Evolutionary conservation across 2,329 filamentous ascomycete genomes (phyloP).

Genomic region (Diplodia seriata): DNA sequence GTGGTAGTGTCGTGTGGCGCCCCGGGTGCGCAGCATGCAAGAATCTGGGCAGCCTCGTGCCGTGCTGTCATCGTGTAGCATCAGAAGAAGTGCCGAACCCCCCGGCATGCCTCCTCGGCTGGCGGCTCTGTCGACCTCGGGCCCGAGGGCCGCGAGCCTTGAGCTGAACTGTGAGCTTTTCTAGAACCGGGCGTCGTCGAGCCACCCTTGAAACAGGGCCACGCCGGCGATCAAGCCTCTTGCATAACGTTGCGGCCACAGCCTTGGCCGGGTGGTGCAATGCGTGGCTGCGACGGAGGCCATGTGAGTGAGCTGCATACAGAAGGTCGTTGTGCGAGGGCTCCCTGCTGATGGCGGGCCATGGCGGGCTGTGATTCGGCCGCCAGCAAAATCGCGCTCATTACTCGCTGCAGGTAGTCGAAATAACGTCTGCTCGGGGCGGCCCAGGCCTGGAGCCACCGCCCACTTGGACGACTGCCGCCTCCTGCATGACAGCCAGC

Average conservation of each 20-base stretch:
- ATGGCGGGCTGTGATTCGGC: constrained; percentile 25
- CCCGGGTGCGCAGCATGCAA: constrained; percentile 27
- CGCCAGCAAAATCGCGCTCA: constrained; percentile 25
- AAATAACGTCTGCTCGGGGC: constrained; percentile 33
- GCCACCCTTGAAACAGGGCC: constrained; percentile 29
- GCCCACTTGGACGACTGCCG: constrained; percentile 12
- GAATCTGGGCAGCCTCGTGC: constrained; percentile 29
- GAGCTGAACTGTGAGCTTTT: constrained; percentile 6
- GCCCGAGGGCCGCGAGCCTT: not conserved
- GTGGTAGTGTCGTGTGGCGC: constrained; percentile 30
- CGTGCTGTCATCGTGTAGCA: constrained; percentile 23
- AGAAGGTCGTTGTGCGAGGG: constrained; percentile 33
- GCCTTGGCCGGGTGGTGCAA: constrained; percentile 15
- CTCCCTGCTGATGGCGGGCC: constrained; percentile 18
- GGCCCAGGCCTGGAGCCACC: constrained; percentile 33
- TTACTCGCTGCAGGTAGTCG: constrained; percentile 31
- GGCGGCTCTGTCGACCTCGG: not conserved
- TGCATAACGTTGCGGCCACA: constrained; percentile 26
- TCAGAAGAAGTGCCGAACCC: constrained; percentile 20
- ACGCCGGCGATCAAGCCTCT: constrained; percentile 30
- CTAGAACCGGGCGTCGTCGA: constrained; percentile 27
- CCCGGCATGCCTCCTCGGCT: constrained; percentile 23
- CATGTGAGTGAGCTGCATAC: constrained; percentile 32
- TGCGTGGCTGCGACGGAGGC: constrained; percentile 31
- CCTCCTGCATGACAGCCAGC: constrained; percentile 25